Base-by-base conservation (phyloP, 2,329 filamentous ascomycete genomes). In the Zalaria sp. region DNA sequence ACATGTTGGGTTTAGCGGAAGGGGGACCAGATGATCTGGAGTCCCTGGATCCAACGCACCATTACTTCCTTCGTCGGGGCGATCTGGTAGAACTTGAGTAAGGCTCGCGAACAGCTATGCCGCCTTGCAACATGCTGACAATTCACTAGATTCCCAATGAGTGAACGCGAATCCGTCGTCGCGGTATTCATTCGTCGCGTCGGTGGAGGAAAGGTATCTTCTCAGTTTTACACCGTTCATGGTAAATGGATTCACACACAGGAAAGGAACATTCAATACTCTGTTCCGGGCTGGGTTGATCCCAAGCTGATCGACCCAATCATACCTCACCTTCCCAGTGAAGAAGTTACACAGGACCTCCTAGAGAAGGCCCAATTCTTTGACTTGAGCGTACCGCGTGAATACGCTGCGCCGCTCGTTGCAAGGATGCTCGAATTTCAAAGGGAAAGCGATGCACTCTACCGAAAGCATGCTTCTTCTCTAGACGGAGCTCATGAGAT, bases 211-310 rank as follows among this genome's bases (percentile, higher is more conserved):
- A 57, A 55, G 2, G 48, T 29, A 3, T 51, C 60, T 27, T 59
- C 56, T 31, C 71, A 74, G 43, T 70, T 69, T 51, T 69, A 68
- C 51, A 67, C 65, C 5, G 62, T 69, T 51, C 59, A 64, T 39
- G 72, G 71, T 6, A 62, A 60, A 44, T 73, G 69, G 68, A 44
- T 61, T 18, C 61, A 68, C 47, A 50, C 57, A 10, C 40, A 25
- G 3, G 52, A 62, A 4, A 53, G 49, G 18, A 52, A 57, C 28
- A 54, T 74, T 5, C 62, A 66, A 37, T 75, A 69, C 49, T 61
- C 67, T 6, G 58, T 75, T 7, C 65, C 69, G 38, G 57, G 59
- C 25, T 73, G 71, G 48, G 61, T 71, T 6, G 56, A 67, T 27
- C 58, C 57, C 2, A 55, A 64, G 27, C 47, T 68, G 26, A 47